phyloP scores from a whole-genome alignment of 768 basidiomycete genomes.

The Saitozyma podzolica region DNA sequence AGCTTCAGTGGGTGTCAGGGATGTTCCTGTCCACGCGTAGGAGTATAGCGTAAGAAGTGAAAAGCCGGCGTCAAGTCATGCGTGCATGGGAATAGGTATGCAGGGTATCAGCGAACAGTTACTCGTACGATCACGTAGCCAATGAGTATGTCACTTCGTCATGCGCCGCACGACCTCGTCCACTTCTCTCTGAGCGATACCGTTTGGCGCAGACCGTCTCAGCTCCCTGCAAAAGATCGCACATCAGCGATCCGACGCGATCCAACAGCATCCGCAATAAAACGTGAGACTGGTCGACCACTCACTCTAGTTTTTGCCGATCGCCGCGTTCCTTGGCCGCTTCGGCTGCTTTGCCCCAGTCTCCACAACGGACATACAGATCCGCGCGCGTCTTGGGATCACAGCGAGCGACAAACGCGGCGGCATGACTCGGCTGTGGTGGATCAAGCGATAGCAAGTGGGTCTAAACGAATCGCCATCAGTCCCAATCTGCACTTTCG shows the following conservation, averaged over 20 bases:
- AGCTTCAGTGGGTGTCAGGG: too few relatives aligned
- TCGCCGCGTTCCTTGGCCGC: constrained; percentile 89
- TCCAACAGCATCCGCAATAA: constrained; percentile 8
- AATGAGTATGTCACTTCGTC: constrained; percentile 13
- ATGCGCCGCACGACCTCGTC: constrained; percentile 49
- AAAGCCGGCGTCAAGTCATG: background rate
- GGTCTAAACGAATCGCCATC: constrained; percentile 21
- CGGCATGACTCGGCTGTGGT: constrained; percentile 66
- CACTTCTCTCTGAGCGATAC: constrained; percentile 74
- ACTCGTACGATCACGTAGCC: too few relatives aligned
- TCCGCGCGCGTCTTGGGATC: constrained; percentile 80
- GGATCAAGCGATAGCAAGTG: constrained; percentile 49
- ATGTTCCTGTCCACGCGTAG: too few relatives aligned
- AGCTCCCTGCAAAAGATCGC: constrained; percentile 60
- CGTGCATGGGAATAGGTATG: background rate
- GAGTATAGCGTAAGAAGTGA: too few relatives aligned
- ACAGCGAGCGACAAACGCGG: constrained; percentile 75
- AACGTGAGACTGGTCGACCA: constrained; percentile 22
- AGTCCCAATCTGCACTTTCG: too few relatives aligned
- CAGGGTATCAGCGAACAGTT: background rate
- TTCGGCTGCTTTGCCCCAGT: constrained; percentile 82
- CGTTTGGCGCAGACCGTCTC: constrained; percentile 73
- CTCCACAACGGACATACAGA: constrained; percentile 83
- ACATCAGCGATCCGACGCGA: constrained; percentile 6
- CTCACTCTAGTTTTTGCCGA: constrained; percentile 79